Conservation (phyloP, 495 filamentous ascomycete species). For the Hypoxylon lienhwacheense region DNA sequence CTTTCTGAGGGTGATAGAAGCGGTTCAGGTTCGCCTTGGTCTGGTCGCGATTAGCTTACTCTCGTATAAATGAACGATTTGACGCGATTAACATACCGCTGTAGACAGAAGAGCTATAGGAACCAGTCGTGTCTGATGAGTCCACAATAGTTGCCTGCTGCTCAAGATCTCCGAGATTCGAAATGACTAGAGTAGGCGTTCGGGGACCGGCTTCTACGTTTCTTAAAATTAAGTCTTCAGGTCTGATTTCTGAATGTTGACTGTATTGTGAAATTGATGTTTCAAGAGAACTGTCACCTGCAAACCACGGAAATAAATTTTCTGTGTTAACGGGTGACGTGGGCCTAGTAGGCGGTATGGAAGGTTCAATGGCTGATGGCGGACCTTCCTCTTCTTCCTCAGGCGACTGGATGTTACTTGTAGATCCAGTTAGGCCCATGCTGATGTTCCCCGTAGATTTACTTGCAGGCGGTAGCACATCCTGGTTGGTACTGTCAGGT, state of each 20-base stretch:
- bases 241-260: not conserved
- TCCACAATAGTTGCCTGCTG: not conserved
- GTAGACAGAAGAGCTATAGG: constrained; percentile 1
- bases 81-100: constrained; percentile 2
- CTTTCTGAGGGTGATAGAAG: too few species aligned
- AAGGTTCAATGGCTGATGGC: too few species aligned
- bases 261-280: constrained; percentile 1
- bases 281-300: not conserved
- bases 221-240: not conserved
- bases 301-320: constrained; percentile 3
- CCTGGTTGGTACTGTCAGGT: not conserved
- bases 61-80: not conserved
- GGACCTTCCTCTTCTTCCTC: not conserved
- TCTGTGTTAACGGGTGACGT: too few species aligned
- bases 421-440: too few species aligned
- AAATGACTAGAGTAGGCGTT: not conserved
- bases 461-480: not conserved
- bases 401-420: not conserved
- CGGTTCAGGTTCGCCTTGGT: not conserved
- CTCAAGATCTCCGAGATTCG: not conserved
- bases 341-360: too few species aligned
- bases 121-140: not conserved
- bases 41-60: not conserved
- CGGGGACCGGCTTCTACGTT: not conserved
- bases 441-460: not conserved